Percentiles rank a stretch among this genome's conserved stretches.
Evolutionary conservation across 768 basidiomycete genomes (phyloP).

Genomic region (Tricholoma sp.): DNA sequence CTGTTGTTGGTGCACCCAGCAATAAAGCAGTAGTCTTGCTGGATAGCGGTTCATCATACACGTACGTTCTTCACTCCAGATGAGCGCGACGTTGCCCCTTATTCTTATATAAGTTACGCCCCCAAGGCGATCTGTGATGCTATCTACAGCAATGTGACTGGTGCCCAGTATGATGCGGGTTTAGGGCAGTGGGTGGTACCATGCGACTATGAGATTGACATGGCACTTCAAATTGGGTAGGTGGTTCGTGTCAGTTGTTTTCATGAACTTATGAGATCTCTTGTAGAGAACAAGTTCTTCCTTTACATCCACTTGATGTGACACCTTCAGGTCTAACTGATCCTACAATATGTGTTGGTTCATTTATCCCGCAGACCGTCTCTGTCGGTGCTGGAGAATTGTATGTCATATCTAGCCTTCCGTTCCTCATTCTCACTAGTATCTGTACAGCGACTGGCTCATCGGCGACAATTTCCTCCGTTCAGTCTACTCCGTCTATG

Average conservation of each 20-base stretch:
- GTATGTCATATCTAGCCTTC: slow-evolving; percentile 33
- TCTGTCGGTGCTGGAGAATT: slow-evolving; percentile 62
- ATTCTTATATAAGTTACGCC: slow-evolving; percentile 51
- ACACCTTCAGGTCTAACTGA: slow-evolving; percentile 43
- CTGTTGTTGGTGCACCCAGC: slow-evolving; percentile 51
- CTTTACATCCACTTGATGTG: slow-evolving; percentile 78
- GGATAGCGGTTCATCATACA: slow-evolving; percentile 80
- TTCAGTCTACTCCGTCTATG: slow-evolving; percentile 77
- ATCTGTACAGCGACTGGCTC: slow-evolving; percentile 63
- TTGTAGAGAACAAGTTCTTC: slow-evolving; percentile 63
- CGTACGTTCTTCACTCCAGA: slow-evolving; percentile 37
- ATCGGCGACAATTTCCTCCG: slow-evolving; percentile 82
- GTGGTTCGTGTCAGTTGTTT: slow-evolving; percentile 15
- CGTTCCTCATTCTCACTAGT: background rate
- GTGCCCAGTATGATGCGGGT: slow-evolving; percentile 49
- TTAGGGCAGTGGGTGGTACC: slow-evolving; percentile 70
- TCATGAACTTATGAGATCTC: slow-evolving; percentile 3
- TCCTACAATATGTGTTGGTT: slow-evolving; percentile 57
- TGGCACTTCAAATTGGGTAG: slow-evolving; percentile 76
- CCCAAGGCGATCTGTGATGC: slow-evolving; percentile 58
- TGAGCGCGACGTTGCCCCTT: background rate
- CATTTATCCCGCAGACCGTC: slow-evolving; percentile 64
- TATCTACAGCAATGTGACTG: slow-evolving; percentile 64
- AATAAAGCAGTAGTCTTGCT: slow-evolving; percentile 72
- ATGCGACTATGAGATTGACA: slow-evolving; percentile 68